Conservation (phyloP, 148 eudicot species). For the Chenopodium quinoa region DNA sequence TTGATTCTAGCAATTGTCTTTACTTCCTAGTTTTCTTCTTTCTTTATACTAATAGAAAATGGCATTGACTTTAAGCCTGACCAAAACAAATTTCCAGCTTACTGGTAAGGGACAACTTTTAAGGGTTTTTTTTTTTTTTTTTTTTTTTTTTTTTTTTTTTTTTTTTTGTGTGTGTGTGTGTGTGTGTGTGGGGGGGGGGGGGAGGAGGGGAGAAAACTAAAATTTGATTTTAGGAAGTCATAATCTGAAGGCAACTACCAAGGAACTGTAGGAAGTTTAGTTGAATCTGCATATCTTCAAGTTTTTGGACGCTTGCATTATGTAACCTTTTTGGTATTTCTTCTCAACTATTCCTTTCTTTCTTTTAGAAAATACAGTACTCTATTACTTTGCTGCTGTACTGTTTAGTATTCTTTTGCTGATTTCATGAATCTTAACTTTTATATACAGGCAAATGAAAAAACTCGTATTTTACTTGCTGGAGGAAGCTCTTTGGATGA, state of each 20-base stretch:
- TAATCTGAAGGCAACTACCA: not conserved
- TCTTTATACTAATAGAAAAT: not conserved
- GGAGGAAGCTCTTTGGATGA: slow-evolving; percentile 2
- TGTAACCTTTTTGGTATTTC: not conserved
- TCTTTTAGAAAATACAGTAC: not conserved
- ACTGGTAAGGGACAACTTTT: not conserved
- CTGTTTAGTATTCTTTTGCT: not conserved
- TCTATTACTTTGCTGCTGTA: not conserved
- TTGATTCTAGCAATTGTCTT: not conserved
- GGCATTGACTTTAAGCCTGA: not conserved
- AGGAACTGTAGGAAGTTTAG: not conserved
- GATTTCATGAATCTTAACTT: not conserved
- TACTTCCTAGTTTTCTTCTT: not conserved
- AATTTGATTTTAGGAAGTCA: not conserved
- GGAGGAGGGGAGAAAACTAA: not conserved
- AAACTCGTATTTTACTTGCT: not conserved
- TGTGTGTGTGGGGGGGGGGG: too few relatives aligned
- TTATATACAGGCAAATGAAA: not conserved
- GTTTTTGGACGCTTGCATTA: not conserved
- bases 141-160: too few relatives aligned
- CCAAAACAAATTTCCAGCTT: not conserved
- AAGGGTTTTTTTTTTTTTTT: too few relatives aligned
- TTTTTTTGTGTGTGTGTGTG: too few relatives aligned
- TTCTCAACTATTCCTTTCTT: not conserved
- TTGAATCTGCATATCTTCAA: not conserved